Conservation (phyloP, 1,284 basidiomycete species). For the Leccinum glutinopallens region DNA sequence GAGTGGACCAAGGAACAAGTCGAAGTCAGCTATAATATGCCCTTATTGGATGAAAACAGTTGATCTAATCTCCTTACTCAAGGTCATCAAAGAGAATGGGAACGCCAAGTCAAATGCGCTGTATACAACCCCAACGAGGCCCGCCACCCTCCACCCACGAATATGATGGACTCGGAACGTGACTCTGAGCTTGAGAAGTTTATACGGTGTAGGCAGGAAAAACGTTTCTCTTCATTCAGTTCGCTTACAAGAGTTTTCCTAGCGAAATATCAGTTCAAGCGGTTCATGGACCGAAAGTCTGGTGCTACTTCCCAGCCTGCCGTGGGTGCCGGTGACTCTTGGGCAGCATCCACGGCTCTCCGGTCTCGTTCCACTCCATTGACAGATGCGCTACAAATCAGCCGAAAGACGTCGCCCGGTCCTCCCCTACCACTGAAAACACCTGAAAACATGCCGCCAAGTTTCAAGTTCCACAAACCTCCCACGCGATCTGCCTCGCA, state of each 20-base stretch:
- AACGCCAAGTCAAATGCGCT: conserved; percentile 77
- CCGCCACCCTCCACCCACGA: conserved; percentile 76
- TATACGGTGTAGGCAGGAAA: conserved; percentile 60
- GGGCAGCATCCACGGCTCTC: conserved; percentile 34
- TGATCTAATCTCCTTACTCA: conserved; percentile 13
- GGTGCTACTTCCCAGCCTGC: conserved; percentile 38
- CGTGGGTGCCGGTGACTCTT: conserved; percentile 30
- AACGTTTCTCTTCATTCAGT: neutral
- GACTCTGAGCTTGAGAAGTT: conserved; percentile 85
- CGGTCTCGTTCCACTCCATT: conserved; percentile 17
- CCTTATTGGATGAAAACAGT: conserved; percentile 16
- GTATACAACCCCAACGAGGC: conserved; percentile 77
- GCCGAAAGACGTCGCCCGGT: conserved; percentile 24
- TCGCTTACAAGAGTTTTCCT: conserved; percentile 9
- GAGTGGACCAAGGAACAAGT: conserved; percentile 86
- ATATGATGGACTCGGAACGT: conserved; percentile 74
- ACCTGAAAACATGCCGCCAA: conserved; percentile 29
- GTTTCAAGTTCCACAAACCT: conserved; percentile 18
- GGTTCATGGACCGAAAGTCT: conserved; percentile 49
- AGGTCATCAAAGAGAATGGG: conserved; percentile 75
- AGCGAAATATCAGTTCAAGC: conserved; percentile 78
- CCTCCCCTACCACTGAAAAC: conserved; percentile 35
- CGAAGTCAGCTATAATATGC: conserved; percentile 41
- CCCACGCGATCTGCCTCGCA: conserved; percentile 37
- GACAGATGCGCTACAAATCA: conserved; percentile 7